These are phyloP conservation scores for Mediolabrus comicus DNA, from an alignment of 108 stramenopile genomes.

Conservation along the genomic window DNA sequence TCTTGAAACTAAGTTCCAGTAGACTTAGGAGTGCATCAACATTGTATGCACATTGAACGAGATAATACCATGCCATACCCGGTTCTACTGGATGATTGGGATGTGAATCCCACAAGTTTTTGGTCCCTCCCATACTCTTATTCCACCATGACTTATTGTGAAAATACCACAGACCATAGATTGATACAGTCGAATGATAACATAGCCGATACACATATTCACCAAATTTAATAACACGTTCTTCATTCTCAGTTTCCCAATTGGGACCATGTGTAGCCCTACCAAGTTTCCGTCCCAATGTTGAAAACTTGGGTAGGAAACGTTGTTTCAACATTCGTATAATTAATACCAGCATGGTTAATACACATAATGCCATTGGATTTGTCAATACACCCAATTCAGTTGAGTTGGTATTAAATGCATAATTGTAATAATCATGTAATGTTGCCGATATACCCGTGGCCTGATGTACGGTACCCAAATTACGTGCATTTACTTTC, in stretches of 20 bases:
- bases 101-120: slow-evolving; percentile 49
- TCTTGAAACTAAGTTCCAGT: slow-evolving; percentile 59
- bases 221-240: slow-evolving; percentile 79
- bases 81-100: slow-evolving; percentile 73
- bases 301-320: slow-evolving; percentile 60
- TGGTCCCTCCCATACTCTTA: slow-evolving; percentile 46
- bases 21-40: slow-evolving; percentile 77
- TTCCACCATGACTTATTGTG: slow-evolving; percentile 71
- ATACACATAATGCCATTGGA: slow-evolving; percentile 19
- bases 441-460: slow-evolving; percentile 2
- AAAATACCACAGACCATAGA: slow-evolving; percentile 66
- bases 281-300: slow-evolving; percentile 53
- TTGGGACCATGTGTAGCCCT: slow-evolving; percentile 61
- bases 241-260: slow-evolving; percentile 64
- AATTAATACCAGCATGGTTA: slow-evolving; percentile 48
- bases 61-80: slow-evolving; percentile 87
- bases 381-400: slow-evolving; percentile 35
- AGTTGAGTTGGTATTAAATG: slow-evolving; percentile 37
- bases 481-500: not conserved
- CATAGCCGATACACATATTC: slow-evolving; percentile 85
- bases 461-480: not conserved
- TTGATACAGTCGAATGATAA: slow-evolving; percentile 65
- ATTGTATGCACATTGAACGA: slow-evolving; percentile 84
- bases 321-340: slow-evolving; percentile 55
- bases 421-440: slow-evolving; percentile 28